Conservation (phyloP, 2,329 filamentous ascomycete species). For the Aphanoascus verrucosus region DNA sequence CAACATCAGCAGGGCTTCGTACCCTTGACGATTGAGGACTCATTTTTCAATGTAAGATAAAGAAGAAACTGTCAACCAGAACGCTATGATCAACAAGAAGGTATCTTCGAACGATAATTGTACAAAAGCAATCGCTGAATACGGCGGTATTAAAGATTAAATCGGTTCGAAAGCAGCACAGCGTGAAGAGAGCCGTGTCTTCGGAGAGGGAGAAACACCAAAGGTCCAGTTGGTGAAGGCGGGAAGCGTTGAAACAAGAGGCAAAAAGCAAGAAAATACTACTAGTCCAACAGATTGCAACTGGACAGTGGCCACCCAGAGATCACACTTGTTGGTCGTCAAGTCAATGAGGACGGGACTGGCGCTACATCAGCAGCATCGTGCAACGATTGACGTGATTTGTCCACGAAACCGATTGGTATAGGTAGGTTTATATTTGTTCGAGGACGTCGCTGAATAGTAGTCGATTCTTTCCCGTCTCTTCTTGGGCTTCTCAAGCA, state of each 20-base stretch:
- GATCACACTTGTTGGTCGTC: background rate
- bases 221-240: background rate
- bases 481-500: background rate
- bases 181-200: background rate
- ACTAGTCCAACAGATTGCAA: background rate
- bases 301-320: constrained; percentile 7
- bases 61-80: background rate
- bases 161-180: background rate
- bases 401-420: constrained; percentile 10
- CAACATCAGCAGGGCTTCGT: constrained; percentile 27
- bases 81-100: background rate
- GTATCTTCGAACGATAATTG: background rate
- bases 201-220: background rate
- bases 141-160: background rate
- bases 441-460: background rate
- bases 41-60: constrained; percentile 10
- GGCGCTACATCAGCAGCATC: constrained; percentile 7
- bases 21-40: constrained; percentile 16
- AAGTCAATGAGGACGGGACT: constrained; percentile 2
- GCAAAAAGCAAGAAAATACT: background rate
- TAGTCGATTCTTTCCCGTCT: background rate
- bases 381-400: constrained; percentile 11
- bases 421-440: background rate
- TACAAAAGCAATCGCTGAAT: background rate
- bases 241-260: constrained; percentile 1